Evolutionary conservation across 2,329 filamentous ascomycete species (phyloP).

Genomic region (Penicillium sp.): DNA sequence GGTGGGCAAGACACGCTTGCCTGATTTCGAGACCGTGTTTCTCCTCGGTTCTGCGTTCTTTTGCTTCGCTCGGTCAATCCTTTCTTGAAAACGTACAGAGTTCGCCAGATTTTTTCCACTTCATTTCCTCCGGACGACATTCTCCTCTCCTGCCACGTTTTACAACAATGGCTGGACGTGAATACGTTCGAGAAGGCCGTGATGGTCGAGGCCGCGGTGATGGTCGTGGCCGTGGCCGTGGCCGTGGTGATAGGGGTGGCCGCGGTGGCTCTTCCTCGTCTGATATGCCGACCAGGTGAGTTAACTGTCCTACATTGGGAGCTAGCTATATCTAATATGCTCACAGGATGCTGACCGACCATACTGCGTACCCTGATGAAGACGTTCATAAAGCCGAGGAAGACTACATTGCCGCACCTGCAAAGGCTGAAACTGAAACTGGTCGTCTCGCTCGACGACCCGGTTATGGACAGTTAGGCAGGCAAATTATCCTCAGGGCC

Average conservation of each 20-base stretch:
- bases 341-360: conserved; percentile 5
- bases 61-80: background rate
- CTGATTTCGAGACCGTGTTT: background rate
- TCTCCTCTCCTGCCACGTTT: background rate
- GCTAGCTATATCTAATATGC: conserved; percentile 3
- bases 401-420: background rate
- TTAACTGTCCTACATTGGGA: background rate
- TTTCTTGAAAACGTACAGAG: background rate
- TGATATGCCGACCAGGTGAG: background rate
- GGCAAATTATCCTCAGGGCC: conserved; percentile 4
- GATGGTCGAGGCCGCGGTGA: background rate
- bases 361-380: background rate
- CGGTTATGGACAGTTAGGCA: conserved; percentile 17
- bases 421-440: background rate
- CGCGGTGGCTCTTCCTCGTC: background rate
- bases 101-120: no score
- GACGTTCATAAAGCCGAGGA: conserved; percentile 4
- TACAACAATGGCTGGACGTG: background rate
- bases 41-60: no score
- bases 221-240: conserved; percentile 5
- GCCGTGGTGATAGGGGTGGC: conserved; percentile 5
- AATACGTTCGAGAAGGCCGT: conserved; percentile 6
- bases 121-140: background rate
- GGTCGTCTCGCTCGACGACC: conserved; percentile 14
- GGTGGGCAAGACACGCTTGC: conserved; percentile 1